Conservation (phyloP, 2,329 filamentous ascomycete species). For the Dactylellina parvicollis region DNA sequence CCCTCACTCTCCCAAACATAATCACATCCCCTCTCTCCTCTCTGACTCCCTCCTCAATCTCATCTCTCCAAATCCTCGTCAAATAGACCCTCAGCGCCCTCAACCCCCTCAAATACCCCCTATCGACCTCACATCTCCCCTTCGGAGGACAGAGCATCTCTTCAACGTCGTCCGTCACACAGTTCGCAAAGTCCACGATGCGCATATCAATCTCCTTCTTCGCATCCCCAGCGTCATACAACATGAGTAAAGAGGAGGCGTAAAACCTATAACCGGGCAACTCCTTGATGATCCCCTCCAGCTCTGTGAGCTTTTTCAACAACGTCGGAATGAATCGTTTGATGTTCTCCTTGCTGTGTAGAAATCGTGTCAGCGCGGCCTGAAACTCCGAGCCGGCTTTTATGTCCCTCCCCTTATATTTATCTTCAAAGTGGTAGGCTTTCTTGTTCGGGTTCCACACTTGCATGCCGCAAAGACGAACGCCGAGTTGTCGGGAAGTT, state of each 20-base stretch:
- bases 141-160: conserved; percentile 78
- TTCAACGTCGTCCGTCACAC: conserved; percentile 82
- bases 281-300: conserved; percentile 83
- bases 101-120: conserved; percentile 87
- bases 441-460: conserved; percentile 89
- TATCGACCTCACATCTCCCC: conserved; percentile 81
- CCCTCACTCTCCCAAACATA: conserved; percentile 59
- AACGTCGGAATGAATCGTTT: conserved; percentile 86
- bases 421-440: conserved; percentile 94
- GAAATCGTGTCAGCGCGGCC: conserved; percentile 83
- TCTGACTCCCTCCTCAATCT: conserved; percentile 66
- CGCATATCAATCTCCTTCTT: conserved; percentile 82
- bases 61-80: conserved; percentile 82
- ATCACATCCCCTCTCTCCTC: conserved; percentile 63
- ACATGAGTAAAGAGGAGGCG: conserved; percentile 90
- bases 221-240: conserved; percentile 82
- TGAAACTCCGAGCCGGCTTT: conserved; percentile 90
- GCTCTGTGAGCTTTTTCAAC: conserved; percentile 79
- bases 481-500: conserved; percentile 88
- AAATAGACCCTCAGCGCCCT: conserved; percentile 84
- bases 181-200: conserved; percentile 98
- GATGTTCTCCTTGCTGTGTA: conserved; percentile 87
- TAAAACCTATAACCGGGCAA: conserved; percentile 92
- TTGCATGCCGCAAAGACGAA: conserved; percentile 93
- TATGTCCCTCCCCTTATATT: conserved; percentile 91